phyloP scores from a whole-genome alignment of 129 eudicot species.

The Helianthus tuberosus region DNA sequence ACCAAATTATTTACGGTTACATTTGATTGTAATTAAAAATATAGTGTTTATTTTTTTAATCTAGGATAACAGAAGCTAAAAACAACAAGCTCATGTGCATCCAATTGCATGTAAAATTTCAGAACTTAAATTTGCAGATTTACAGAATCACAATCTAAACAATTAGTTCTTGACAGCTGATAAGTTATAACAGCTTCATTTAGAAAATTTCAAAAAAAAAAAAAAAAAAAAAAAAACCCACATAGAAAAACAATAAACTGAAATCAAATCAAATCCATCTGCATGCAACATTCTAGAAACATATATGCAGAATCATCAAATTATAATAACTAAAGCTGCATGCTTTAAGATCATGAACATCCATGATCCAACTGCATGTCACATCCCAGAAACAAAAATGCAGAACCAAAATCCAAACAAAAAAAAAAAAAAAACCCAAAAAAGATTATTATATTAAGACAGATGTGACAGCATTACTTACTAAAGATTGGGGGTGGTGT shows the following conservation, averaged over 20 bases:
- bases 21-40: not conserved
- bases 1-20: not conserved
- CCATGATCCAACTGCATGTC: constrained; percentile 16
- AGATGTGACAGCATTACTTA: constrained; percentile 38
- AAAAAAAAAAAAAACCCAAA: not conserved
- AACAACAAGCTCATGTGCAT: constrained; percentile 16
- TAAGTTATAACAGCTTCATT: not conserved
- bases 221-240: not conserved
- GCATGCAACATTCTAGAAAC: not conserved
- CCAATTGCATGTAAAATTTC: constrained; percentile 24
- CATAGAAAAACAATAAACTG: not conserved
- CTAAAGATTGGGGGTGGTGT: constrained; percentile 88
- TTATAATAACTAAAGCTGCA: not conserved
- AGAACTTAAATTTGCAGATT: not conserved
- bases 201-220: too few relatives aligned
- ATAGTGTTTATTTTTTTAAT: not conserved
- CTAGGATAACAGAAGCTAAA: not conserved
- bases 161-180: not conserved
- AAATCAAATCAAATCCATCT: not conserved
- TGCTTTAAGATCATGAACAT: not conserved
- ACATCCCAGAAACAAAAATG: not conserved
- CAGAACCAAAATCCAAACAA: not conserved
- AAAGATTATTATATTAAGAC: not conserved
- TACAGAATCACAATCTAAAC: not conserved
- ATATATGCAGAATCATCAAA: not conserved